Percentiles rank a stretch among this genome's conserved stretches.
Evolutionary conservation across 148 eudicot species (phyloP).

Genomic region (Bassia scoparia): DNA sequence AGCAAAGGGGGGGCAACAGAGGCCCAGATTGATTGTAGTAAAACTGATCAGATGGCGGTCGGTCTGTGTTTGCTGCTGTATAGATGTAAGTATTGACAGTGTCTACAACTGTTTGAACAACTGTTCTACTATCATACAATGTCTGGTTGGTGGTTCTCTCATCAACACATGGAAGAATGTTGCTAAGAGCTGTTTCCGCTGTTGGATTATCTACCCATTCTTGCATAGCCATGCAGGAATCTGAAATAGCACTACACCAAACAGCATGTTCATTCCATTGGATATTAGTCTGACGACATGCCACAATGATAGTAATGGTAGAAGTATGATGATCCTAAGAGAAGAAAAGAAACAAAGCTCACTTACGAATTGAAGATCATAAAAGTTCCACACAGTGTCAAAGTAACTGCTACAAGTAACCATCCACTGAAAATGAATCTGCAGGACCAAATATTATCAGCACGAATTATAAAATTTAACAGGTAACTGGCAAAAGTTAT

Average conservation of each 20-base stretch:
- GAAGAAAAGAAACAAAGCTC: background rate
- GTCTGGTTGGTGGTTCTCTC: conserved; percentile 77
- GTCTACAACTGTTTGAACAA: conserved; percentile 50
- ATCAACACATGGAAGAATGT: conserved; percentile 93
- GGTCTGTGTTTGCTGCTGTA: conserved; percentile 62
- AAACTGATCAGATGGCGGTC: conserved; percentile 42
- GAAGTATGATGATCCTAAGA: background rate
- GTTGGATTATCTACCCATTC: conserved; percentile 94
- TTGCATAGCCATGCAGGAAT: conserved; percentile 93
- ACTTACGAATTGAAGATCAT: conserved; percentile 78
- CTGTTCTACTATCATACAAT: conserved; percentile 62
- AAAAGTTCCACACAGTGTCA: conserved; percentile 82
- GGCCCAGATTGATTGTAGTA: conserved; percentile 94
- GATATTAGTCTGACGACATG: background rate
- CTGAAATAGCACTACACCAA: conserved; percentile 62
- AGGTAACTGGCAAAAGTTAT: background rate
- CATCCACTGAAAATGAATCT: conserved; percentile 89
- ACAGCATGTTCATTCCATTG: background rate
- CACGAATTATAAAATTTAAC: background rate
- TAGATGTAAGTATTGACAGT: conserved; percentile 61
- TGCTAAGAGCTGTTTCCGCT: conserved; percentile 90
- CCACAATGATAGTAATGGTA: background rate
- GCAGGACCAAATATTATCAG: conserved; percentile 24
- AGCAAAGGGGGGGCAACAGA: conserved; percentile 69
- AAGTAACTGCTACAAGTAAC: conserved; percentile 81